phyloP scores from a whole-genome alignment of 164 flowering plant genomes.

The Houttuynia cordata region DNA sequence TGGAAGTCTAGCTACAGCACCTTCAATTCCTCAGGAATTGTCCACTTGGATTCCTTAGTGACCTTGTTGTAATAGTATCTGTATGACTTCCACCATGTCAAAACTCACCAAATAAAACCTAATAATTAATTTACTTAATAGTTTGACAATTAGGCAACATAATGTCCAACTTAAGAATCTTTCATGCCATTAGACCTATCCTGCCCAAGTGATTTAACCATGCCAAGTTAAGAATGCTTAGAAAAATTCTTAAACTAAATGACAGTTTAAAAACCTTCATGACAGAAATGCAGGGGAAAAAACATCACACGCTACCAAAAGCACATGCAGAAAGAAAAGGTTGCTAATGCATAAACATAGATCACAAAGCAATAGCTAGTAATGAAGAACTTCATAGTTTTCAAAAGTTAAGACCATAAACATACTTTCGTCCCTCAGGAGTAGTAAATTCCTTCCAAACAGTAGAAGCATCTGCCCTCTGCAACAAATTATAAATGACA shows the following conservation, averaged over 20 bases:
- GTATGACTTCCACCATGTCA: slow-evolving; percentile 5
- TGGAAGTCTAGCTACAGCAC: slow-evolving; percentile 18
- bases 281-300: background rate
- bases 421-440: slow-evolving; percentile 78
- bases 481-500: slow-evolving; percentile 16
- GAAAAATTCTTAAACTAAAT: background rate
- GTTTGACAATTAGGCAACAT: too few relatives aligned
- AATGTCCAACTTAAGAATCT: background rate
- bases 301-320: background rate
- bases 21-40: slow-evolving; percentile 88
- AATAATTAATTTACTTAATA: too few relatives aligned
- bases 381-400: background rate
- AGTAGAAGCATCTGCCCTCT: slow-evolving; percentile 97
- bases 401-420: background rate
- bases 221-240: background rate
- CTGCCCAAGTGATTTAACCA: background rate
- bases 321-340: background rate
- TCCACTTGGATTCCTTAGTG: slow-evolving; percentile 84
- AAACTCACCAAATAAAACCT: background rate
- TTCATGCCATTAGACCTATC: background rate
- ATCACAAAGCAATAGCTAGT: background rate
- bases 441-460: slow-evolving; percentile 94
- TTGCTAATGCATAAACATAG: background rate
- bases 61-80: slow-evolving; percentile 90
- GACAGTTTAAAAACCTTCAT: background rate